These are phyloP conservation scores for Pseudonectria foliicola DNA, from an alignment of 2,329 filamentous ascomycete species.

Conservation along the genomic window DNA sequence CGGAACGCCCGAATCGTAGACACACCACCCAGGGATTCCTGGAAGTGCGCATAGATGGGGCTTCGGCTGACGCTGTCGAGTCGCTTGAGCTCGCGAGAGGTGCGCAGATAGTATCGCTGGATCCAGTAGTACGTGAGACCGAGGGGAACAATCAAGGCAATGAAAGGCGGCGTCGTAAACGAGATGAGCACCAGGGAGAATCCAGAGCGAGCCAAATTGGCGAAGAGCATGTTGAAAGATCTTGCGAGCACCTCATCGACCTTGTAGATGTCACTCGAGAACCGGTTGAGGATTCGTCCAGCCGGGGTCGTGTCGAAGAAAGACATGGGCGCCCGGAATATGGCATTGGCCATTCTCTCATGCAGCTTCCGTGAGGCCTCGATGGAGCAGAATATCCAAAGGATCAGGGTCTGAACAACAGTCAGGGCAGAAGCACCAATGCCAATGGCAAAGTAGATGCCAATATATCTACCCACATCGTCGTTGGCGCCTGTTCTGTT, in stretches of 20 bases:
- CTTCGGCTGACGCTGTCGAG: slow-evolving; percentile 92
- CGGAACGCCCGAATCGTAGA: slow-evolving; percentile 93
- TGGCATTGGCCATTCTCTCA: slow-evolving; percentile 93
- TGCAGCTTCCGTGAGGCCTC: slow-evolving; percentile 96
- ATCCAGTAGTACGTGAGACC: slow-evolving; percentile 80
- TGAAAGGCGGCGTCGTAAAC: slow-evolving; percentile 70
- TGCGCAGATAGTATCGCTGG: slow-evolving; percentile 93
- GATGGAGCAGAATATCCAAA: slow-evolving; percentile 99
- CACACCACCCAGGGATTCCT: slow-evolving; percentile 90
- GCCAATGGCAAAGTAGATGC: slow-evolving; percentile 92
- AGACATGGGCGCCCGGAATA: slow-evolving; percentile 96
- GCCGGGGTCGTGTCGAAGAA: slow-evolving; percentile 98
- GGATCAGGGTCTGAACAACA: slow-evolving; percentile 83
- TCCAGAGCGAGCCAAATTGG: slow-evolving; percentile 63
- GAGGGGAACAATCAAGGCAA: slow-evolving; percentile 74
- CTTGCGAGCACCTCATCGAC: slow-evolving; percentile 92
- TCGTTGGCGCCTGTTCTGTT: slow-evolving; percentile 59
- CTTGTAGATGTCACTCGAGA: slow-evolving; percentile 76
- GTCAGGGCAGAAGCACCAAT: slow-evolving; percentile 79
- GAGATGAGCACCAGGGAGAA: slow-evolving; percentile 88
- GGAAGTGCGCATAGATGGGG: slow-evolving; percentile 97
- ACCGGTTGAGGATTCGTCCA: slow-evolving; percentile 92
- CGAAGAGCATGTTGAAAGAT: slow-evolving; percentile 95
- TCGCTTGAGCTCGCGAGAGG: slow-evolving; percentile 91
- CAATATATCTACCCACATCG: slow-evolving; percentile 81